Evolutionary conservation across 2,329 filamentous ascomycete species (phyloP), one percentile per base, ranked within the genome.

Genomic region (Epichloe aotearoae): DNA sequence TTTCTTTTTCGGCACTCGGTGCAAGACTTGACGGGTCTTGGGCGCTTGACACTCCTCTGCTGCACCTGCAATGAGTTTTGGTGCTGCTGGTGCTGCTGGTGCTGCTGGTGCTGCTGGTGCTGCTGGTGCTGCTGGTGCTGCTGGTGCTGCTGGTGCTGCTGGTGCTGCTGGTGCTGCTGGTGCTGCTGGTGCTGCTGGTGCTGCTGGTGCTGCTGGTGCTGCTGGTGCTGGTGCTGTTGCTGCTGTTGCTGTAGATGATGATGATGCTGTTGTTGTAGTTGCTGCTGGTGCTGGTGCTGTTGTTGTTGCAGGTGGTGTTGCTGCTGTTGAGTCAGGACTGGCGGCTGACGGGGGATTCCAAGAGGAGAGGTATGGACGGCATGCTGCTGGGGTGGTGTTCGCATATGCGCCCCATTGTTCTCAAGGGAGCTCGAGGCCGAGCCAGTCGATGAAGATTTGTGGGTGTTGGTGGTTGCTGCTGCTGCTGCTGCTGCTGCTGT

Each of bases 1-100:
- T 78, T 80, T 57, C 77, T 70, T 60, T 78, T 78, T 50, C 77
- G 70, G 57, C 77, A 79, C 56, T 76, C 73, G 52, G 73, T 73
- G 59, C 75, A 79, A 3, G 74, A 77, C 59, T 78, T 78, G 54
- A 77, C 75, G 3, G 75, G 75, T 7, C 75, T 65, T 2, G 74
- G 73, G 34, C 75, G 68, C 58, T 77, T 77, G 48, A 77, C 74
- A 55, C 72, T 74, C 47, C 71, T 67, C 46, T 66, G 66, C n/a
- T 61, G 63, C 34, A 61, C 58, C 8, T 57, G 59, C 38, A 52
- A 53, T 20, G 41, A 46, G 4, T 48, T 46, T 19, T 60, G 60
- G 38, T 54, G 54, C 36, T 53, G 57, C 10, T 46, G 49, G 6
- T 54, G 51, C 2, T 52, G 56, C n/a, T 50, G 50, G 38, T 66